A percentile compares a stretch with the other conserved stretches of the same genome.
These are phyloP conservation scores for Spizellomyces punctatus DNA, from an alignment of 192 early-diverging fungal genomes.

Conservation along the genomic window DNA sequence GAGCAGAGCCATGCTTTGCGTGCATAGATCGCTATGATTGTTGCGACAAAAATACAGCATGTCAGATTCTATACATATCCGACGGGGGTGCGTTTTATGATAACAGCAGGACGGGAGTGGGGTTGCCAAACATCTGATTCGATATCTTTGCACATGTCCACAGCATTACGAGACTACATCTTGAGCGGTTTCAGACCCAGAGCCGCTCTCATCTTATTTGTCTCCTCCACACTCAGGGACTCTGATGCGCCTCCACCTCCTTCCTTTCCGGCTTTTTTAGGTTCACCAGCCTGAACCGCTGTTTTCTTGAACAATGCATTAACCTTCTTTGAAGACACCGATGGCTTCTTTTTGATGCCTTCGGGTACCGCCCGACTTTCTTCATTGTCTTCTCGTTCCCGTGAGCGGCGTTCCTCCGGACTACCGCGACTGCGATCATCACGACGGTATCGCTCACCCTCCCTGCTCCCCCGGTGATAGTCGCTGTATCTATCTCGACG, in stretches of 20 bases:
- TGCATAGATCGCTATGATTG: too few species aligned
- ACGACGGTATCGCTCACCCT: constrained; percentile 2
- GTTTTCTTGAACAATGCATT: constrained; percentile 54
- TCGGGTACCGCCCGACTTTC: too few species aligned
- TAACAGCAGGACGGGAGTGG: too few species aligned
- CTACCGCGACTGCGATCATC: constrained; percentile 5
- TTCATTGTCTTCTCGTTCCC: constrained; percentile 12
- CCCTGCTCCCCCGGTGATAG: background rate
- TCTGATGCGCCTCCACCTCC: constrained; percentile 28
- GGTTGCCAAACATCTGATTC: too few species aligned
- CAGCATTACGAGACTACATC: background rate
- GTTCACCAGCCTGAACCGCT: constrained; percentile 4
- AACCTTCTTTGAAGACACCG: constrained; percentile 53
- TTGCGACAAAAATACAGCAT: too few species aligned
- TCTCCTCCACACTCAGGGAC: constrained; percentile 46
- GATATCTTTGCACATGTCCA: too few species aligned
- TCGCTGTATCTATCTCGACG: constrained; percentile 16
- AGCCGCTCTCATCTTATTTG: constrained; percentile 42
- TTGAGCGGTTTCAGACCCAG: constrained; percentile 48
- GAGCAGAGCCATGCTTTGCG: too few species aligned
- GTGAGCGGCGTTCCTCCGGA: constrained; percentile 3
- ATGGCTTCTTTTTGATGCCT: constrained; percentile 40
- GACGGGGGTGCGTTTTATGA: too few species aligned
- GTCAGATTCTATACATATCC: too few species aligned
- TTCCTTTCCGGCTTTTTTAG: background rate